A percentile compares a stretch with the other conserved stretches of the same genome.
Evolutionary conservation across 306 rosid species (phyloP).

Genomic region (Canavalia gladiata): DNA sequence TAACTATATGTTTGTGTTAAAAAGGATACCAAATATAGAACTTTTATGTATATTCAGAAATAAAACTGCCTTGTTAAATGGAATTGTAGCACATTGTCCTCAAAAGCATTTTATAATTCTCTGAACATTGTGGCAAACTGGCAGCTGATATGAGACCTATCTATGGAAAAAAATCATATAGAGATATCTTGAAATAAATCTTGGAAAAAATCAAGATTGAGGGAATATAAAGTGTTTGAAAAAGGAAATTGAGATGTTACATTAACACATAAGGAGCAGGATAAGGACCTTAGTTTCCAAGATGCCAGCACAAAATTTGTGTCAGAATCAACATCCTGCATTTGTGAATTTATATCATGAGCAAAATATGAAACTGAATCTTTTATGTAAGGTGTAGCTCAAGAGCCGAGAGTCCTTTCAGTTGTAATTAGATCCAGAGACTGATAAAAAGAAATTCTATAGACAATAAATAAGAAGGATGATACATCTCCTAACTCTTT

Average conservation of each 20-base stretch:
- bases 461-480: not conserved
- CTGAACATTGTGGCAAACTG: constrained; percentile 2
- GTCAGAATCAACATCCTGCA: constrained; percentile 68
- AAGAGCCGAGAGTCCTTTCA: constrained; percentile 20
- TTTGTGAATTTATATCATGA: constrained; percentile 34
- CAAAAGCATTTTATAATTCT: constrained; percentile 26
- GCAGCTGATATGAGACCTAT: not conserved
- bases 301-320: constrained; percentile 68
- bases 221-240: constrained; percentile 1
- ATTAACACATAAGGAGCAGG: constrained; percentile 14
- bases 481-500: not conserved
- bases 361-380: constrained; percentile 30
- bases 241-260: constrained; percentile 9
- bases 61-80: not conserved
- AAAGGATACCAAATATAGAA: constrained; percentile 21
- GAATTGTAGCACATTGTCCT: not conserved
- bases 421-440: constrained; percentile 38
- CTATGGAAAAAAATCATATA: not conserved
- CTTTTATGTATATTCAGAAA: constrained; percentile 25
- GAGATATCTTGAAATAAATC: too few relatives aligned
- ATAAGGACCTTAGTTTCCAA: constrained; percentile 86
- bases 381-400: constrained; percentile 19
- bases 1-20: not conserved
- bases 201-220: not conserved
- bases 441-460: constrained; percentile 5